A percentile compares a stretch with the other conserved stretches of the same genome.
phyloP scores from a whole-genome alignment of 495 filamentous ascomycete species.

The Penicillium cosmopolitanum region DNA sequence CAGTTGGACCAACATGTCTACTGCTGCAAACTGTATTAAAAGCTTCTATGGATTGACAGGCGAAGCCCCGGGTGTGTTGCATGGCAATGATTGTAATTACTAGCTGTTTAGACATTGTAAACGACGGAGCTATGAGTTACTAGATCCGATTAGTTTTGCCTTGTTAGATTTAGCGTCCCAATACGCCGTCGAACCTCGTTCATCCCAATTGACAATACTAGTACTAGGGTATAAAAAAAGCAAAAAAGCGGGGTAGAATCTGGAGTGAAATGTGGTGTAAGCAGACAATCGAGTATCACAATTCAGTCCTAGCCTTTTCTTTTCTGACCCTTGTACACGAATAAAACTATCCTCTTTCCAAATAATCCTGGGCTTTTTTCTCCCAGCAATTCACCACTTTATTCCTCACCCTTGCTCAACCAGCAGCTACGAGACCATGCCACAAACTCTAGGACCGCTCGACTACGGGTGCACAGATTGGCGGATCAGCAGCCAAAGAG shows the following conservation, averaged over 20 bases:
- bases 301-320: constrained; percentile 22
- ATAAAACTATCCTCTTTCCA: constrained; percentile 13
- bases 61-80: too few relatives aligned
- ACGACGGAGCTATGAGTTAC: neutral
- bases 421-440: constrained; percentile 30
- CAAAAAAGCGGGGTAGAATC: neutral
- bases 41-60: too few relatives aligned
- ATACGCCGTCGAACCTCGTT: neutral
- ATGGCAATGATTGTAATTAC: too few relatives aligned
- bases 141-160: neutral
- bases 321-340: constrained; percentile 16
- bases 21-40: too few relatives aligned
- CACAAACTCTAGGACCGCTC: constrained; percentile 33
- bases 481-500: constrained; percentile 42
- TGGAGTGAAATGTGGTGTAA: neutral
- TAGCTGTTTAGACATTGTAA: too few relatives aligned
- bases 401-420: constrained; percentile 26
- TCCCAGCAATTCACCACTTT: constrained; percentile 16
- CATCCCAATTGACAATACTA: neutral
- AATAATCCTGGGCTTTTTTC: constrained; percentile 15
- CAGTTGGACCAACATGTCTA: too few relatives aligned
- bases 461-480: constrained; percentile 41
- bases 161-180: neutral
- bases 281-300: constrained; percentile 17
- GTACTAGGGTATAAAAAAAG: neutral